These are phyloP conservation scores for Sporothrix curviconia DNA, from an alignment of 2,329 filamentous ascomycete genomes.

Conservation along the genomic window DNA sequence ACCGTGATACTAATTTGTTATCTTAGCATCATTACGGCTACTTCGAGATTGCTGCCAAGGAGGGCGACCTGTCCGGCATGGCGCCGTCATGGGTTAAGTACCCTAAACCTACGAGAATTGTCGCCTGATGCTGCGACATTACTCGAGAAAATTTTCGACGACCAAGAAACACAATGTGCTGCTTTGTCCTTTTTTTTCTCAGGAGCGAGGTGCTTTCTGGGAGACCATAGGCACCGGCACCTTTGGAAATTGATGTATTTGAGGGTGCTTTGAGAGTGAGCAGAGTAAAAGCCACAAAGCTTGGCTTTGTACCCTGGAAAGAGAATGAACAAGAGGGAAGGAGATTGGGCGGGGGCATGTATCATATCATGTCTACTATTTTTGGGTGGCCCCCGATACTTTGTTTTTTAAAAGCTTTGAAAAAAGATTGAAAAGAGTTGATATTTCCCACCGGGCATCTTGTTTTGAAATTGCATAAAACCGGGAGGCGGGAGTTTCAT, in stretches of 20 bases:
- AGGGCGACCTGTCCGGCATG: conserved; percentile 84
- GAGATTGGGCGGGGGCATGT: neutral
- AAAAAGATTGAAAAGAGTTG: neutral
- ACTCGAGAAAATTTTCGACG: too few relatives aligned
- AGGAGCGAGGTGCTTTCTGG: too few relatives aligned
- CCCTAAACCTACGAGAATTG: neutral
- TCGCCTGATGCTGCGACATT: neutral
- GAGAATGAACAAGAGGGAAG: neutral
- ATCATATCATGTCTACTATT: too few relatives aligned
- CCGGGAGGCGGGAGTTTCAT: neutral
- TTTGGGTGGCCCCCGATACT: neutral
- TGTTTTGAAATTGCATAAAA: neutral
- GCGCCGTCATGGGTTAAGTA: conserved; percentile 63
- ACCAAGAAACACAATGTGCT: too few relatives aligned
- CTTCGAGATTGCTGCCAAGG: conserved; percentile 98
- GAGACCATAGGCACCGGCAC: too few relatives aligned
- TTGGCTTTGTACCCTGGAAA: too few relatives aligned
- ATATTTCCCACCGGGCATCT: neutral
- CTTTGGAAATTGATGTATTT: too few relatives aligned
- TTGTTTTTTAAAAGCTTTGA: neutral
- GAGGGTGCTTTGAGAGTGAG: too few relatives aligned
- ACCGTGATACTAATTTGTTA: too few relatives aligned
- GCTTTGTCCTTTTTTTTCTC: too few relatives aligned
- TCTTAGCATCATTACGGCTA: conserved; percentile 94
- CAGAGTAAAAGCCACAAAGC: too few relatives aligned